Conservation (phyloP, 192 early-diverging fungal genomes). For the Coemansia pectinata region DNA sequence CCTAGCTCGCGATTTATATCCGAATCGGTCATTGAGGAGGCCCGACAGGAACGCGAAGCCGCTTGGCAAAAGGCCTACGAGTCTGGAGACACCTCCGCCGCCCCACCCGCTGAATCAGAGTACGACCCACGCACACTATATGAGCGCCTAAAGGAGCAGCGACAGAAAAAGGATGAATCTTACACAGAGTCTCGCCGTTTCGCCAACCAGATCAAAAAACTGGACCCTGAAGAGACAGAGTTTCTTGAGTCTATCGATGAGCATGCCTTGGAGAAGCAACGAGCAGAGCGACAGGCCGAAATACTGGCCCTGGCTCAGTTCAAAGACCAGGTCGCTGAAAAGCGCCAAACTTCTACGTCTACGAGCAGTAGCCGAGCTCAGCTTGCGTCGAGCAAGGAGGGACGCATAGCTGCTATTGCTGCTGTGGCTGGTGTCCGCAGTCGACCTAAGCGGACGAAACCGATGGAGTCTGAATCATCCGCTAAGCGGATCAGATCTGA, state of each 20-base stretch:
- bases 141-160: slow-evolving; percentile 74
- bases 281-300: slow-evolving; percentile 14
- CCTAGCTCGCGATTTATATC: slow-evolving; percentile 46
- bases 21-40: slow-evolving; percentile 33
- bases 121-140: slow-evolving; percentile 76
- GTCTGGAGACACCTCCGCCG: not conserved
- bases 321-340: slow-evolving; percentile 28
- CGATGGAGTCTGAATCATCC: not conserved
- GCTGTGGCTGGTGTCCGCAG: not conserved
- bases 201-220: slow-evolving; percentile 61
- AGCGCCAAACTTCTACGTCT: not conserved
- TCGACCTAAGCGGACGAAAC: not conserved
- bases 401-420: not conserved
- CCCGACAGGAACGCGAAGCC: slow-evolving; percentile 33
- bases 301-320: slow-evolving; percentile 21
- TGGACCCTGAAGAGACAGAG: slow-evolving; percentile 71
- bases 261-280: slow-evolving; percentile 14
- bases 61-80: slow-evolving; percentile 47
- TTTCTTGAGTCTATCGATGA: slow-evolving; percentile 64
- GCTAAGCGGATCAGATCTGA: not conserved
- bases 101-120: slow-evolving; percentile 11
- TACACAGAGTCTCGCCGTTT: slow-evolving; percentile 57
- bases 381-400: not conserved
- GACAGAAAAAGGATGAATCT: slow-evolving; percentile 62
- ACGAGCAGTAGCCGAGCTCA: not conserved